Conservation (phyloP, 306 rosid species). For the Inga leiocalycina region DNA sequence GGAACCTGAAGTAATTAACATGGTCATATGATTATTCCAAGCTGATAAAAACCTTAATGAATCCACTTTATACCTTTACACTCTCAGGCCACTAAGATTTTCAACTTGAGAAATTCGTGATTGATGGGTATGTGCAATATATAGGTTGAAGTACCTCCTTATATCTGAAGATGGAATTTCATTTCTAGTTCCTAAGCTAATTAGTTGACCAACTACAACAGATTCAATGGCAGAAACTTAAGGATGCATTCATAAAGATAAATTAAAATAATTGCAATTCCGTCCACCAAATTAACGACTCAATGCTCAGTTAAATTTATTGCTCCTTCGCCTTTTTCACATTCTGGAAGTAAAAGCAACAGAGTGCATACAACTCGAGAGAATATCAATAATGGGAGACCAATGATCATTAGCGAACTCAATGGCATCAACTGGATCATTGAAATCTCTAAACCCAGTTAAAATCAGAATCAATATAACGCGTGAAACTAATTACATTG, state of each 20-base stretch:
- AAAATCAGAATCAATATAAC: neutral
- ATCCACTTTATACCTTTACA: neutral
- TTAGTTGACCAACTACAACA: neutral
- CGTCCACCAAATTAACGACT: neutral
- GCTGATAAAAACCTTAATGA: neutral
- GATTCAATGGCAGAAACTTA: conserved; percentile 14
- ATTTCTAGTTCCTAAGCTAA: neutral
- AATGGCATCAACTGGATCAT: neutral
- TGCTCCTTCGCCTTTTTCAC: neutral
- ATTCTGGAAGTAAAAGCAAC: neutral
- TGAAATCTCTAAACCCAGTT: neutral
- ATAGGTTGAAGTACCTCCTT: neutral
- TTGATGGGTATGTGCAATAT: neutral
- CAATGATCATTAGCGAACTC: neutral
- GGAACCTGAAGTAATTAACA: neutral
- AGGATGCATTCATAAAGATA: neutral
- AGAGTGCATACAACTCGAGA: neutral
- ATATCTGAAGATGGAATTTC: neutral
- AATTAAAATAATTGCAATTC: neutral
- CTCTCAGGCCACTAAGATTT: neutral
- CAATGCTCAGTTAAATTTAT: conserved; percentile 1
- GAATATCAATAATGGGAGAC: neutral
- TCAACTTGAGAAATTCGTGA: neutral
- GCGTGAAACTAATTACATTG: conserved; percentile 24
- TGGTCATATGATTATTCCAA: neutral